Conservation (phyloP, 495 filamentous ascomycete genomes). For the Penicillium herquei region DNA sequence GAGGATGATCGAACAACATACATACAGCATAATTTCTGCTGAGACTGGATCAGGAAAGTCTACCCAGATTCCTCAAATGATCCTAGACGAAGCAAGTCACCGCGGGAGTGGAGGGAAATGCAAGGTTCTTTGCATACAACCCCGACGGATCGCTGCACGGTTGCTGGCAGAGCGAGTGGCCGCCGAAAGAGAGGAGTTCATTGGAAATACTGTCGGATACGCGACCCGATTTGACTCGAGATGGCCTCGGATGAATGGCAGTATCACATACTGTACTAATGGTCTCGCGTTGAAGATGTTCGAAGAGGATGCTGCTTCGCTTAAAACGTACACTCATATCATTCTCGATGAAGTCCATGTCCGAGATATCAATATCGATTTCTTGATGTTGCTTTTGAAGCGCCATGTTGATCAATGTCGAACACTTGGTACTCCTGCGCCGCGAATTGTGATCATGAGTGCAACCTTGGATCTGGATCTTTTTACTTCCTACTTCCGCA, state of each 20-base stretch:
- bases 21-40: constrained; percentile 54
- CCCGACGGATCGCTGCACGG: constrained; percentile 55
- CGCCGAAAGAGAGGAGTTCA: constrained; percentile 47
- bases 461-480: constrained; percentile 57
- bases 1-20: constrained; percentile 46
- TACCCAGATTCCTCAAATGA: constrained; percentile 60
- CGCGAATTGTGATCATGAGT: constrained; percentile 59
- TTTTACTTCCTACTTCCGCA: constrained; percentile 54
- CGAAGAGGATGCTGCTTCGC: too few species aligned
- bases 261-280: constrained; percentile 58
- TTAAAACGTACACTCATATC: constrained; percentile 39
- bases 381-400: constrained; percentile 55
- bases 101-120: constrained; percentile 12
- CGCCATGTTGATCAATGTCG: constrained; percentile 38
- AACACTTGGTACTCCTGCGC: constrained; percentile 31
- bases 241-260: constrained; percentile 22
- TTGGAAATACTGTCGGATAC: constrained; percentile 53
- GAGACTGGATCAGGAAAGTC: constrained; percentile 62
- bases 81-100: constrained; percentile 52
- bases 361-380: constrained; percentile 54
- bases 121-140: constrained; percentile 54
- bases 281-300: constrained; percentile 47
- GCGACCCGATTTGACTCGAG: constrained; percentile 50
- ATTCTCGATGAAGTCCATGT: constrained; percentile 64
- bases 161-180: constrained; percentile 56